Evolutionary conservation across 2,329 filamentous ascomycete species (phyloP).

Genomic region (Penicillium sp.): DNA sequence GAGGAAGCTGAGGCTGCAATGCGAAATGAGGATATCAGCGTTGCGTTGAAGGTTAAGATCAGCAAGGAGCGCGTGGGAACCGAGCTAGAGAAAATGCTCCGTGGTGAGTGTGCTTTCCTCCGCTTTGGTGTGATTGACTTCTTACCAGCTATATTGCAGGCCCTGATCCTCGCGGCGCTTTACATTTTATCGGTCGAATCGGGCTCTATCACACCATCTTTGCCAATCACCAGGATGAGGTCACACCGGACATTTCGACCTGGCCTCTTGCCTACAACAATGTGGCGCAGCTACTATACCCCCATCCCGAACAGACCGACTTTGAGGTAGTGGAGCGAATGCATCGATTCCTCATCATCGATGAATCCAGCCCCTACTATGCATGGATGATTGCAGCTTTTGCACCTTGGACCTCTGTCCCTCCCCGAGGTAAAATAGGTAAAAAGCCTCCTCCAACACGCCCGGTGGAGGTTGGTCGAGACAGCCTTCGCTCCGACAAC

Average conservation of each 20-base stretch:
- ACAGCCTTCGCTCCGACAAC: slow-evolving; percentile 77
- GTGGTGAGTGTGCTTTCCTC: slow-evolving; percentile 48
- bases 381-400: slow-evolving; percentile 75
- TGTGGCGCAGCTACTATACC: slow-evolving; percentile 51
- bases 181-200: slow-evolving; percentile 41
- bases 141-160: slow-evolving; percentile 22
- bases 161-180: slow-evolving; percentile 39
- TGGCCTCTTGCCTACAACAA: slow-evolving; percentile 66
- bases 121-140: neutral
- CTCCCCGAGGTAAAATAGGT: slow-evolving; percentile 36
- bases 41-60: slow-evolving; percentile 80
- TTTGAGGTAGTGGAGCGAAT: slow-evolving; percentile 40
- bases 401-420: slow-evolving; percentile 65
- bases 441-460: slow-evolving; percentile 57
- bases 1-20: slow-evolving; percentile 66
- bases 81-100: slow-evolving; percentile 89
- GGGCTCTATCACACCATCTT: slow-evolving; percentile 43
- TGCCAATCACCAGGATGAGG: slow-evolving; percentile 46
- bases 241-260: slow-evolving; percentile 55
- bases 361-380: slow-evolving; percentile 64
- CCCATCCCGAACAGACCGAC: slow-evolving; percentile 40
- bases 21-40: slow-evolving; percentile 72
- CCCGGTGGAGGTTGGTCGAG: slow-evolving; percentile 63
- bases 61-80: slow-evolving; percentile 84
- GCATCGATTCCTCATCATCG: slow-evolving; percentile 56